Base-by-base conservation (phyloP, 2,329 filamentous ascomycete species). In the Neonectria coccinea region DNA sequence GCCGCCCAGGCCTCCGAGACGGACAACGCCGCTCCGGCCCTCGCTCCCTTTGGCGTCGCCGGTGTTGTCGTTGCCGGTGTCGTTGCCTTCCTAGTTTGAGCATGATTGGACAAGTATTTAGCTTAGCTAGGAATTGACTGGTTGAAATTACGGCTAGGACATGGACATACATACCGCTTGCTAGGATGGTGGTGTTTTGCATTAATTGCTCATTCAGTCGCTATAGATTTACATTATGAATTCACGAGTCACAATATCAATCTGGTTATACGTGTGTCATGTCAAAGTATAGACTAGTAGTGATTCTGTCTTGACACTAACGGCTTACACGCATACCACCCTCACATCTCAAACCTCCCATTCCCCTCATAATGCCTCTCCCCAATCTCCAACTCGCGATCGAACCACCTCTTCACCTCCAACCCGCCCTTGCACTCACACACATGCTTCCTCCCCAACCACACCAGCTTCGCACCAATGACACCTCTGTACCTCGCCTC, bases 61-160 rank as follows among this genome's bases (percentile, higher is more conserved):
- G 70, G 65, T 18, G 33, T 57, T 7, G 68, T 63, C 47, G 67
- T 70, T 27, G 44, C 68, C 1, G 70, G 70, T 20, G 70, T 65
- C 31, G 56, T 67, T 2, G 59, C 70, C 60, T 55, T 74, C 50
- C 50, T 74, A 14, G 70, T 59, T 18, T 74, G 72, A 57, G 25
- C 25, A 25, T 4, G 22, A 25, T 6, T 25, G 25, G 25, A 25
- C 25, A 25, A 25, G 25, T 25, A 6, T 5, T 5, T 25, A 3
- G 25, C 25, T 25, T 25, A 25, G 25, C 8, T 27, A 5, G 16
- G 9, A 27, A 9, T n/a, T 11, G 5, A 4, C 3, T 7, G 16
- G 11, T 16, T 14, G 20, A 45, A 45, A 25, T 8, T 12, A 22
- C 5, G 18, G 18, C 20, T 7, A 47, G 20, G 22, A 47, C 20